Evolutionary conservation across 768 basidiomycete genomes (phyloP), one percentile per base, ranked within the genome.

Genomic region (Panellus pusillus): DNA sequence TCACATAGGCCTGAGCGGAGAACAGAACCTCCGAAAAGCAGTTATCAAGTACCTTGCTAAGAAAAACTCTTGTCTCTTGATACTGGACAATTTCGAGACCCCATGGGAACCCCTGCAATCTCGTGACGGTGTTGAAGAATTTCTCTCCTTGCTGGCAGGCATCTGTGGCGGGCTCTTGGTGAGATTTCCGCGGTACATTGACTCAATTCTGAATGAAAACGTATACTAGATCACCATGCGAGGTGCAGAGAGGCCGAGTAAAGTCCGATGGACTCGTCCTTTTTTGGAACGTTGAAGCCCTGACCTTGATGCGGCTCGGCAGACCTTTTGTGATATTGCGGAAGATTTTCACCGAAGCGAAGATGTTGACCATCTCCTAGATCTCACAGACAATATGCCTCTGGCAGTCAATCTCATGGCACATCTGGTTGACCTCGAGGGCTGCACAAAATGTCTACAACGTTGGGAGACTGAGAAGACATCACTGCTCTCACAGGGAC

Each of bases 61-160:
- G 11, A 28, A 36, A 6, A 24, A 11, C 2, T 13, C 20, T 3
- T 24, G 46, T 38, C 37, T 47, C 2, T 28, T 47, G 9, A 17
- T 47, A 11, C 20, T 47, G 29, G 46, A 47, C 11, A 47, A 47
- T 39, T 37, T 47, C 12, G 46, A 47, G 37, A 47, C 46, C 24
- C 13, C n/a, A 9, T 47, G 46, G 46, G 46, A 47, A 1, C 46
- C 46, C 6, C 6, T 39, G 5, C 12, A 17, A 9, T 38, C 20
- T 24, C 46, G 46, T n/a, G 27, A n/a, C 3, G 46, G 24, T 9
- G 17, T 47, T 38, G 46, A 47, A 39, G 46, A 47, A 20, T 47
- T 47, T 28, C 24, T 47, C 20, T 47, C 46, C n/a, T 13, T 29
- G 27, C 40, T 50, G 20, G 41, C 48, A 15, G 48, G 19, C 15